Base-by-base conservation (phyloP, 169 alveolate species). In the Blepharisma undulans region DNA sequence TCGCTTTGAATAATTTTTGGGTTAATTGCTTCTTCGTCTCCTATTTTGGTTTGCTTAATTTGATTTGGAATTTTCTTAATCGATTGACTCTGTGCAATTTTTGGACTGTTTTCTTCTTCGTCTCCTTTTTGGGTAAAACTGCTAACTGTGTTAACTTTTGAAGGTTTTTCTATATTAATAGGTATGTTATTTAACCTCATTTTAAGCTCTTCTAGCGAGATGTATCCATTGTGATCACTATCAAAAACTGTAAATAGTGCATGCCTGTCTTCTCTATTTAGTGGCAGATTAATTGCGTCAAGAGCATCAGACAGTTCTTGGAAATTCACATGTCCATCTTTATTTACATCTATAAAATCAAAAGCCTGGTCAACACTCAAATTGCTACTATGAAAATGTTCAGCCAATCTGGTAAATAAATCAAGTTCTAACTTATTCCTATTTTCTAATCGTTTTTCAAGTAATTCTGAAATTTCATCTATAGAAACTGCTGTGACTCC, bases 181-280 rank as follows among this genome's bases (percentile, higher is more conserved):
- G 80, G 80, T 5, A 32, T 33, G 8, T 22, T 25, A 3, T 82
- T n/a, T n/a, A 82, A n/a, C 36, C 29, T 86, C 0, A 61, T 59
- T 32, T 86, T 66, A 60, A 86, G 82, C 66, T 86, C 90, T 14
- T 66, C 25, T 27, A 86, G 22, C 0, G 27, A 27, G 22, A 86
- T 86, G 7, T 27, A 30, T 30, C 90, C 90, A 72, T 72, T 86
- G 8, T 86, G 80, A 72, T 86, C 90, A 30, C n/a, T 27, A 72
- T 86, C 90, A 86, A 86, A 82, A 25, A 86, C 90, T 29, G 90
- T 18, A 72, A 86, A 86, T 66, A 86, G 5, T 6, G 66, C 90
- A 30, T 66, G 80, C 32, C 22, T 30, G 7, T 86, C 80, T 86
- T 86, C 72, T 10, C 90, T 86, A 10, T 29, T 71, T 59, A 86